phyloP scores from a whole-genome alignment of 75 land plant species.

The Picea glauca region DNA sequence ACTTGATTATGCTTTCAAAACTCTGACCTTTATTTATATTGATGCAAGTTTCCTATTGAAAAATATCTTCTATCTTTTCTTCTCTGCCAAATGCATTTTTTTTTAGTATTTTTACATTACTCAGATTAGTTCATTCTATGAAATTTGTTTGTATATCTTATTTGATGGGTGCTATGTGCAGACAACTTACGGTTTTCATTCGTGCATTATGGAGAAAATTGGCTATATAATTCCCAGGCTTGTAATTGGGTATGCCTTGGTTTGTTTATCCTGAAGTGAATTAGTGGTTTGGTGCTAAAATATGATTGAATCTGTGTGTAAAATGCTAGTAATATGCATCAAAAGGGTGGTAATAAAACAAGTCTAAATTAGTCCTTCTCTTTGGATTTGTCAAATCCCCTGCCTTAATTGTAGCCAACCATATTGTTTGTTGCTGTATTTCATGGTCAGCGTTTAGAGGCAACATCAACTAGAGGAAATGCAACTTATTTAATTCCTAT shows the following conservation, averaged over 20 bases:
- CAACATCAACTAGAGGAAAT: not conserved
- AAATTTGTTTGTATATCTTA: not conserved
- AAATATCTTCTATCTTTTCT: too few relatives aligned
- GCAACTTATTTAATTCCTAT: not conserved
- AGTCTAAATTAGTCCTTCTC: not conserved
- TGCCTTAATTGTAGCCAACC: not conserved
- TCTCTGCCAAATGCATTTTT: too few relatives aligned
- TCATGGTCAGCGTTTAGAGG: not conserved
- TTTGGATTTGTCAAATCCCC: not conserved
- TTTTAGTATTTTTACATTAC: not conserved
- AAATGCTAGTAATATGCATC: not conserved
- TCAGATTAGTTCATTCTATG: not conserved
- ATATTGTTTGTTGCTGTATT: not conserved
- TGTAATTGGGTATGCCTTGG: conserved; percentile 46
- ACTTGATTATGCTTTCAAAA: not conserved
- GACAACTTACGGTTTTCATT: conserved; percentile 57
- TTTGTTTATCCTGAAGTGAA: not conserved
- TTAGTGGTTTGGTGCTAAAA: not conserved
- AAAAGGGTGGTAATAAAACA: not conserved
- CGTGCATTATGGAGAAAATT: conserved; percentile 61
- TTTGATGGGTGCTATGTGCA: conserved; percentile 17
- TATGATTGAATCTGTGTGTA: not conserved
- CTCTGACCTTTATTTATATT: not conserved
- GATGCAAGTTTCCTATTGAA: too few relatives aligned
- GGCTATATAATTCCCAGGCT: conserved; percentile 45